Percentiles rank a stretch among this genome's conserved stretches.
Conservation (phyloP, 257 asterid genomes). For the Jaltomata sinuosa region DNA sequence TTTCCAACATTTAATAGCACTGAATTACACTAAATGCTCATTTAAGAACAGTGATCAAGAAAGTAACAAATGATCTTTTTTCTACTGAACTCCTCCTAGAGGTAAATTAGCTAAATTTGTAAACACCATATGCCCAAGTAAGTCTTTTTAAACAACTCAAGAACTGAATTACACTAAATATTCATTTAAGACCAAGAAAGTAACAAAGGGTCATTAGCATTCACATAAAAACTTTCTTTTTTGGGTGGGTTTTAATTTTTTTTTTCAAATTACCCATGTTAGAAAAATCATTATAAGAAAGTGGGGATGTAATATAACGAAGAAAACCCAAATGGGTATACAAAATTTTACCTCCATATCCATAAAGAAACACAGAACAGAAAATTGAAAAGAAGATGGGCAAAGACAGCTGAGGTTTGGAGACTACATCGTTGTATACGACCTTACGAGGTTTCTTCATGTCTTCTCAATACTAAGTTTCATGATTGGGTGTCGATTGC, state of each 20-base stretch:
- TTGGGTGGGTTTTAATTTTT: background rate
- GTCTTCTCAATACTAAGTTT: slow-evolving; percentile 23
- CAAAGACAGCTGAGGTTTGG: slow-evolving; percentile 28
- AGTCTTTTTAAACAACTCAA: background rate
- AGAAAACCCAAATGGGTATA: background rate
- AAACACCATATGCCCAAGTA: background rate
- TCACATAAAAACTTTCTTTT: background rate
- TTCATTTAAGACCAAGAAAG: background rate
- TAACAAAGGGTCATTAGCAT: background rate
- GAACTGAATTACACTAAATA: background rate
- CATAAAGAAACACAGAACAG: slow-evolving; percentile 42
- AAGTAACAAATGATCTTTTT: background rate
- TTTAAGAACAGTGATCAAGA: background rate
- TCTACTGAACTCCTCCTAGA: background rate
- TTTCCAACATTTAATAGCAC: background rate
- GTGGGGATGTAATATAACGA: background rate
- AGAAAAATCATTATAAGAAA: background rate
- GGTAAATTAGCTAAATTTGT: background rate
- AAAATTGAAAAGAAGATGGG: slow-evolving; percentile 53
- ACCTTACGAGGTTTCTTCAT: slow-evolving; percentile 34
- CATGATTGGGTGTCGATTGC: background rate
- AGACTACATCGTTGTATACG: slow-evolving; percentile 13
- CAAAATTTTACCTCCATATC: slow-evolving; percentile 47
- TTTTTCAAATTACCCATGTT: background rate
- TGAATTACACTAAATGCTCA: too few relatives aligned